These are phyloP conservation scores for Metarhizium sp. DNA, from an alignment of 2,329 filamentous ascomycete genomes.

Conservation along the genomic window DNA sequence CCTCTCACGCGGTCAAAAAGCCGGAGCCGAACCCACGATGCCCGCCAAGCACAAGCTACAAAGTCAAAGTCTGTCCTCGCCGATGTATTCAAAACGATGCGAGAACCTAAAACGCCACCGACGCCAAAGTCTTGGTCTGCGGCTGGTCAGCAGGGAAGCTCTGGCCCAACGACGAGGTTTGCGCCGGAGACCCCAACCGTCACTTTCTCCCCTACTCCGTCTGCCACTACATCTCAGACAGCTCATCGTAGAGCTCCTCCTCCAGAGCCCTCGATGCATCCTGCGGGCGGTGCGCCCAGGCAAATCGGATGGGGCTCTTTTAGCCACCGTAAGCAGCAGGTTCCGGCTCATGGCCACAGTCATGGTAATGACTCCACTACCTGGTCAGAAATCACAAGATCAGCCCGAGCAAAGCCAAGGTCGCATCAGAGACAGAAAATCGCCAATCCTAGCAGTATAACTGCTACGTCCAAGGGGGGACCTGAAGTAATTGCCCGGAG, in stretches of 20 bases:
- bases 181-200: not conserved
- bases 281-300: conserved; percentile 5
- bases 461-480: not conserved
- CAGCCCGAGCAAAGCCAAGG: not conserved
- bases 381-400: conserved; percentile 11
- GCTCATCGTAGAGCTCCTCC: not conserved
- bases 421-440: not conserved
- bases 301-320: conserved; percentile 13
- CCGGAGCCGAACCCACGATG: not conserved
- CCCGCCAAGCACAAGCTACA: conserved; percentile 7
- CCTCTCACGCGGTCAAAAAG: not conserved
- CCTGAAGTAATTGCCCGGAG: not conserved
- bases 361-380: conserved; percentile 9
- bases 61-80: conserved; percentile 21
- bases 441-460: not conserved
- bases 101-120: conserved; percentile 14
- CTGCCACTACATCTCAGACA: not conserved
- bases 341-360: conserved; percentile 1
- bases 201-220: not conserved
- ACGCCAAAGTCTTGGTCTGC: conserved; percentile 19
- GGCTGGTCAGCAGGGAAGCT: not conserved
- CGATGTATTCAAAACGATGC: conserved; percentile 22
- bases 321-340: conserved; percentile 12
- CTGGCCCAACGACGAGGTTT: not conserved
- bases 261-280: conserved; percentile 1